These are phyloP conservation scores for Scedosporium apiospermum DNA, from an alignment of 2,329 filamentous ascomycete species.

Conservation along the genomic window DNA sequence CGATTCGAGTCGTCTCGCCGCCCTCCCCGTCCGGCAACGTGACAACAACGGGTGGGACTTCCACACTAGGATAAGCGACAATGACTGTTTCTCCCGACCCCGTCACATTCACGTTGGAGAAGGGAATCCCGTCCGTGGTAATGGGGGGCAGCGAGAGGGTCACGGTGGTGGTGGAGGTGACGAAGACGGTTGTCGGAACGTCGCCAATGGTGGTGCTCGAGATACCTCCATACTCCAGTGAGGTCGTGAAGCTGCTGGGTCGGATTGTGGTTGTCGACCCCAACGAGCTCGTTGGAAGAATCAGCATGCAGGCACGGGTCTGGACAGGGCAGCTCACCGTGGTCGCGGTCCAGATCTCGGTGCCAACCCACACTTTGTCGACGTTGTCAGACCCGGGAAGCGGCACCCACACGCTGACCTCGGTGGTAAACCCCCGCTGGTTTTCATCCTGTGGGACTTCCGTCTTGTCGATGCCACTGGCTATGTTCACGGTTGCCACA, in stretches of 20 bases:
- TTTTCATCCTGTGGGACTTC: conserved; percentile 11
- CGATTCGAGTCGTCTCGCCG: conserved; percentile 4
- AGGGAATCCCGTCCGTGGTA: conserved; percentile 9
- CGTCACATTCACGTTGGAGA: conserved; percentile 14
- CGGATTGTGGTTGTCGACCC: conserved; percentile 4
- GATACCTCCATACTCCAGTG: too few relatives aligned
- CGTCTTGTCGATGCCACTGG: too few relatives aligned
- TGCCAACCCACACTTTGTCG: conserved; percentile 14
- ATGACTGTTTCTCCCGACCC: not conserved
- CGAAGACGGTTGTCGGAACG: too few relatives aligned
- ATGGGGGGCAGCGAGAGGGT: conserved; percentile 10
- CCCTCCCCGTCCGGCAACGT: too few relatives aligned
- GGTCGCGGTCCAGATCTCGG: conserved; percentile 8
- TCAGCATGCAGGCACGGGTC: conserved; percentile 12
- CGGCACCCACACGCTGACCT: conserved; percentile 17
- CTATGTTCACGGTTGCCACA: too few relatives aligned
- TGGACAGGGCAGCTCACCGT: conserved; percentile 9
- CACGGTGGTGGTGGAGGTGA: conserved; percentile 9
- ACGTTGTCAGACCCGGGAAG: conserved; percentile 12
- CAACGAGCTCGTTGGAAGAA: conserved; percentile 14
- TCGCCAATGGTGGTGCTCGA: too few relatives aligned
- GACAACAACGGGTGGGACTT: too few relatives aligned
- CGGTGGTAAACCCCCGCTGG: conserved; percentile 15
- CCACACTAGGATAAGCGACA: too few relatives aligned
- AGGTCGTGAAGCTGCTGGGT: too few relatives aligned